Base-by-base conservation (phyloP, 1,284 basidiomycete species). In the Entoloma clypeatum region DNA sequence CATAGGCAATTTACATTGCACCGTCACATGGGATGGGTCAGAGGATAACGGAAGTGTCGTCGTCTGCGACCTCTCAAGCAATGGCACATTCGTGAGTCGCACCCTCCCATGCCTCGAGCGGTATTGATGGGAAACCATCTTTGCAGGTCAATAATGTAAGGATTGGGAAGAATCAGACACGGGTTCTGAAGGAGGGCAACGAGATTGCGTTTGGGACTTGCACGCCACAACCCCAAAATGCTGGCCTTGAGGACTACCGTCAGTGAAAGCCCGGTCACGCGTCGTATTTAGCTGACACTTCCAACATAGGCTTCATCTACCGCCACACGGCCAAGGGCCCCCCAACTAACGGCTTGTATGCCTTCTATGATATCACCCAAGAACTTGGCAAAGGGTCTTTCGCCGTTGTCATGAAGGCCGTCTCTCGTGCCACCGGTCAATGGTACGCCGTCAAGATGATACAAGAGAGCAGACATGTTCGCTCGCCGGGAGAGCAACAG, bases 371-470 rank as follows among this genome's bases (percentile, higher is more conserved):
- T 47, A 54, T 87, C 21, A 67, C 69, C 18, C 59, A 67, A 43
- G 80, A 86, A 61, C 73, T 92, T 7, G 88, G 89, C 44, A 80
- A 79, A 50, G 89, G 89, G 10, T 80, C 86, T 3, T 92, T 91
- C 53, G 89, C 87, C 2, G 81, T 77, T 4, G 89, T 91, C 16
- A 74, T 80, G 65, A 82, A 80, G 50, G 86, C 81, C 2, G 63
- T 88, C 22, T 68, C 75, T 50, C 75, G 76, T 13, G 55, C 59
- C 10, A 77, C 74, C 11, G 81, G 84, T 9, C 61, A 73, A 39
- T 79, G 74, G 71, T 81, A 74, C 48, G 86, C 86, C 2, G 75
- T 88, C 56, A 91, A 92, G 65, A 81, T 87, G 64, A 86, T 91
- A 40, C 71, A 77, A 29, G 63, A 67, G 53, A 63, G 24, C 62